Evolutionary conservation across 116 monocot genomes (phyloP).

Genomic region (Trichopus zeylanicus): DNA sequence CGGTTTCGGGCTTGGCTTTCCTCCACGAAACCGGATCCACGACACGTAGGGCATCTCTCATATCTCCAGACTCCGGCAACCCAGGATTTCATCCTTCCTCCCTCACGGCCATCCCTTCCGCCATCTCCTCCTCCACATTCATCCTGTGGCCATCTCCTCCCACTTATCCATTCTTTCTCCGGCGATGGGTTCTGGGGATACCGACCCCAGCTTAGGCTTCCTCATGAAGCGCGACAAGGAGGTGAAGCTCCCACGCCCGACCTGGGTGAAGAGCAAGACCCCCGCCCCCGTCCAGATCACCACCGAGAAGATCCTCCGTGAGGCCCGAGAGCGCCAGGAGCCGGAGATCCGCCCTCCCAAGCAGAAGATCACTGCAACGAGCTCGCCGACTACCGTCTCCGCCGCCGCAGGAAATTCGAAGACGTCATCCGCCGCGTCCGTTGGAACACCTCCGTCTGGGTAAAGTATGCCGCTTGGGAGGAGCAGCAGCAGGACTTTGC

Average conservation of each 20-base stretch:
- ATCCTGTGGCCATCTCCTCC: too few relatives aligned
- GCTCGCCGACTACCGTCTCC: constrained; percentile 76
- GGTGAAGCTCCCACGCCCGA: constrained; percentile 84
- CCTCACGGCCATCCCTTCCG: too few relatives aligned
- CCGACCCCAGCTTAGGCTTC: constrained; percentile 54
- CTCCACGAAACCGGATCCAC: too few relatives aligned
- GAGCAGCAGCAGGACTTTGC: constrained; percentile 78
- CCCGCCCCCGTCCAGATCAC: constrained; percentile 89
- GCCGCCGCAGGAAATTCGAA: constrained; percentile 85
- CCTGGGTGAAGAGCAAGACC: constrained; percentile 95
- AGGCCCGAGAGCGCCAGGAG: constrained; percentile 84
- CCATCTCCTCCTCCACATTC: too few relatives aligned
- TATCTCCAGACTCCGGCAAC: too few relatives aligned
- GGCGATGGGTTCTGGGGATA: constrained; percentile 8
- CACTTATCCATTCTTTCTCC: too few relatives aligned
- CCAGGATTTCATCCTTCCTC: too few relatives aligned
- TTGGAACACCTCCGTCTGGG: constrained; percentile 67
- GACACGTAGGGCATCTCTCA: too few relatives aligned
- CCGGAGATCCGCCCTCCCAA: constrained; percentile 91
- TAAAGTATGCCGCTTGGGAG: constrained; percentile 87
- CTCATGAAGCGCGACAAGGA: constrained; percentile 78
- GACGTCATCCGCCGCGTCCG: constrained; percentile 74
- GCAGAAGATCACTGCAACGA: constrained; percentile 82
- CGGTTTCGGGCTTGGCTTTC: too few relatives aligned
- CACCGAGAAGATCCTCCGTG: constrained; percentile 88